Evolutionary conservation across 2,329 filamentous ascomycete species (phyloP), one percentile per base, ranked within the genome.

Genomic region (Apiospora aurea): DNA sequence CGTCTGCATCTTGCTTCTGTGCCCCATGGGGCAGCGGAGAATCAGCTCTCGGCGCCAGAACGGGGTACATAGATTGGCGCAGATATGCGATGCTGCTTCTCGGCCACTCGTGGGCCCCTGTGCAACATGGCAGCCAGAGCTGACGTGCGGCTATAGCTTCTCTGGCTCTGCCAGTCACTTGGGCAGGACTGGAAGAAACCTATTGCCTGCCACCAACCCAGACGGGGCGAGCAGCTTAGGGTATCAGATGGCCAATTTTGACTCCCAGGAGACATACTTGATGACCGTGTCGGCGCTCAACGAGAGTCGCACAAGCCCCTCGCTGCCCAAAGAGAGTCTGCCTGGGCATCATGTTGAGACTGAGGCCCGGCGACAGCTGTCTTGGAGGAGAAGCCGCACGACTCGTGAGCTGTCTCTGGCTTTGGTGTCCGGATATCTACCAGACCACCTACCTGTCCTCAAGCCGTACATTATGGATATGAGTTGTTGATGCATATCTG

Each of bases 21-120:
- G 57, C 57, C 57, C 57, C 57, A 64, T 64, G 57, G 34, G 34
- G 57, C 57, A 64, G 57, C 57, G 57, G 57, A 64, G 57, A 64
- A 64, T 13, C 38, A 5, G 29, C 21, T 21, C 34, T 64, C 57
- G 34, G 57, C 34, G 34, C 34, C 29, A 16, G 29, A 7, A 64
- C 34, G 57, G 57, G 57, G 57, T 64, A 64, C 57, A 64, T 64
- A 64, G 21, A 41, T 64, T 14, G 57, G n/a, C 41, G 57, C 57
- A 64, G 57, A 64, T 64, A 64, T 64, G 57, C 57, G 41, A 64
- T 41, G 57, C 57, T 64, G 57, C 57, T 41, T 41, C 57, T 41
- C 18, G 57, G 29, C 57, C 57, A 29, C 29, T 18, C 34, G 16
- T 41, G 53, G 53, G 57, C 11, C 29, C 57, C 34, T 64, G 57